Percentiles rank a stretch among this genome's conserved stretches.
Evolutionary conservation across 352 stramenopile genomes (phyloP).

Genomic region (Globisporangium perplexum): DNA sequence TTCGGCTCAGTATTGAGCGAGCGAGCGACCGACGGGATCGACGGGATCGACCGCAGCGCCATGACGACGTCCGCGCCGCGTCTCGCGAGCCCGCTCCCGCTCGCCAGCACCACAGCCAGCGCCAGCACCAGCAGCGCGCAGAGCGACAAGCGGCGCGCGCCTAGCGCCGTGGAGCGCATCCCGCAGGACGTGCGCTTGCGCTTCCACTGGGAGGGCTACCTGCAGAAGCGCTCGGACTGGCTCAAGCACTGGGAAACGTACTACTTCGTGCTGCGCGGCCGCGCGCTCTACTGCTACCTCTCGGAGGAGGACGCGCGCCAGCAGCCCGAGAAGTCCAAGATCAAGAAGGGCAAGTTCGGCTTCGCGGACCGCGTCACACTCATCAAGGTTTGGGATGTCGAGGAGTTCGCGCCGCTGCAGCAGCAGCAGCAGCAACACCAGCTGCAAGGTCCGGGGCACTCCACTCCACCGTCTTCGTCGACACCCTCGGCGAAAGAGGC

Average conservation of each 20-base stretch:
- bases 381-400: slow-evolving; percentile 67
- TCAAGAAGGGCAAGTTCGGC: slow-evolving; percentile 86
- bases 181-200: slow-evolving; percentile 37
- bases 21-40: too few relatives aligned
- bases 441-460: not conserved
- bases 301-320: slow-evolving; percentile 71
- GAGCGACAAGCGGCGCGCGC: not conserved
- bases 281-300: slow-evolving; percentile 77
- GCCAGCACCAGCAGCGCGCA: not conserved
- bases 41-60: not conserved
- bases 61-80: slow-evolving; percentile 6
- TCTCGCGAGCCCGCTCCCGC: slow-evolving; percentile 13
- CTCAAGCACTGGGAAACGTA: slow-evolving; percentile 89
- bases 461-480: not conserved
- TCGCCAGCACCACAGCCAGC: not conserved
- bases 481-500: slow-evolving; percentile 3
- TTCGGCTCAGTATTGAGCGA: too few relatives aligned
- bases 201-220: slow-evolving; percentile 81
- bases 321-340: slow-evolving; percentile 82
- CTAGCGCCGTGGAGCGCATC: slow-evolving; percentile 10
- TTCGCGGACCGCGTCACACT: slow-evolving; percentile 78
- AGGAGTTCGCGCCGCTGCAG: slow-evolving; percentile 25
- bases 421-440: not conserved
- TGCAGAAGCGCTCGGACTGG: slow-evolving; percentile 87
- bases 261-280: slow-evolving; percentile 75